Base-by-base conservation (phyloP, 768 basidiomycete genomes). In the Russula sp. region DNA sequence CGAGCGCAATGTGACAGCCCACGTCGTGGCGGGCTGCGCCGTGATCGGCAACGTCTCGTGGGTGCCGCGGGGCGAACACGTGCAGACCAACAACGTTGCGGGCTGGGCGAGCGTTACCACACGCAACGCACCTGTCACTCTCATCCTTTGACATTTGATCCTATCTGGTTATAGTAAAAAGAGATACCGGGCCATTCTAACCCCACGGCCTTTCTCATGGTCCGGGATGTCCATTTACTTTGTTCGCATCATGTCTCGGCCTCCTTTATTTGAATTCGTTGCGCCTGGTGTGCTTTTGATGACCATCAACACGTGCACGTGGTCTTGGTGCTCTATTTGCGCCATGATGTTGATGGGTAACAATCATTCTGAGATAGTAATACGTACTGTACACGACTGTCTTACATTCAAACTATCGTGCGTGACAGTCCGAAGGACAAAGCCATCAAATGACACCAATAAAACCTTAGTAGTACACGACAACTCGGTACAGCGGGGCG, bases 1-100 rank as follows among this genome's bases (percentile, higher is more conserved):
- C 6, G 16, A 31, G 16, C 52, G 61, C 13, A 16, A 42, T 20
- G 31, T 49, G n/a, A 40, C 18, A 6, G 9, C 20, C 8, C 45
- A 32, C 13, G 57, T 11, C 14, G 47, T 49, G 3, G 44, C 32
- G 2, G 52, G 57, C 4, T 47, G 57, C 3, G 53, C 47, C 2
- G 10, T 64, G 9, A 22, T 59, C 5, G 53, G 63, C 0, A 55
- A 64, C 20, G 57, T 55, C 0, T 63, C 57, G 20, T 63, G 47
- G 52, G 57, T 59, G 31, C 6, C 42, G 18, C 52, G 22, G 2
- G 42, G 22, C 16, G 44, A 48, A 13, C 4, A n/a, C n/a, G 37
- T 7, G 3, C 31, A 45, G 6, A 3, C 37, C 9, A 20, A 61
- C 6, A 5, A 22, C 4, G 27, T 27, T 27, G 34, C 59, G 8